A percentile compares a stretch with the other conserved stretches of the same genome.
phyloP scores from a whole-genome alignment of 2,329 filamentous ascomycete genomes.

The Neopestalotiopsis clavispora region DNA sequence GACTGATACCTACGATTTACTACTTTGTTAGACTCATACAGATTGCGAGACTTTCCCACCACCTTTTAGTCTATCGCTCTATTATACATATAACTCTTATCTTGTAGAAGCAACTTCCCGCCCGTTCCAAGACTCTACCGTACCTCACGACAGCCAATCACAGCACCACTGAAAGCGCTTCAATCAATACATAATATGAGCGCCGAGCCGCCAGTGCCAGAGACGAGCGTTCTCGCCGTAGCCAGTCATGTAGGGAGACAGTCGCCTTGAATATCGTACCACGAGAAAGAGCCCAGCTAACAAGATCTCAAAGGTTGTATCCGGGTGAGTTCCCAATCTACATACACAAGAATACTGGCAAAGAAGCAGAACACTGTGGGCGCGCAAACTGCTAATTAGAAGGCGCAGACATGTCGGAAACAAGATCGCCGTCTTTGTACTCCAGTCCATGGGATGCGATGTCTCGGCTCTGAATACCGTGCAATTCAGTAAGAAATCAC shows the following conservation, averaged over 20 bases:
- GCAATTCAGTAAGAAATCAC: conserved; percentile 78
- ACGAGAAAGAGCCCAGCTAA: conserved; percentile 46
- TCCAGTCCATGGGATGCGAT: conserved; percentile 93
- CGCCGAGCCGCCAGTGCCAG: conserved; percentile 51
- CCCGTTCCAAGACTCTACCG: not conserved
- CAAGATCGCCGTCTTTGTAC: conserved; percentile 92
- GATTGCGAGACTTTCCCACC: not conserved
- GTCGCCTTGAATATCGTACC: not conserved
- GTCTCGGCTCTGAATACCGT: conserved; percentile 95
- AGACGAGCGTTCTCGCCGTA: conserved; percentile 78
- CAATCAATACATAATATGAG: conserved; percentile 35
- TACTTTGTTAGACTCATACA: not conserved
- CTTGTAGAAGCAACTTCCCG: not conserved
- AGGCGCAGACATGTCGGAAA: conserved; percentile 89
- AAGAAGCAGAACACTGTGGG: not conserved
- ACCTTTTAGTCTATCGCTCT: not conserved
- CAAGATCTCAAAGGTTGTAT: conserved; percentile 64
- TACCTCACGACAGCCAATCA: conserved; percentile 3
- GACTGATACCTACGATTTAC: not conserved
- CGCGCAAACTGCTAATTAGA: conserved; percentile 23
- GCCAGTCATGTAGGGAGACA: conserved; percentile 81
- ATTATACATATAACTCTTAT: not conserved
- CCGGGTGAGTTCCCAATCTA: conserved; percentile 62
- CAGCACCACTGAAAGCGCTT: not conserved
- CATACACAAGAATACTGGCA: conserved; percentile 10